Base-by-base conservation (phyloP, 768 basidiomycete genomes). In the Trametopsis cervina region DNA sequence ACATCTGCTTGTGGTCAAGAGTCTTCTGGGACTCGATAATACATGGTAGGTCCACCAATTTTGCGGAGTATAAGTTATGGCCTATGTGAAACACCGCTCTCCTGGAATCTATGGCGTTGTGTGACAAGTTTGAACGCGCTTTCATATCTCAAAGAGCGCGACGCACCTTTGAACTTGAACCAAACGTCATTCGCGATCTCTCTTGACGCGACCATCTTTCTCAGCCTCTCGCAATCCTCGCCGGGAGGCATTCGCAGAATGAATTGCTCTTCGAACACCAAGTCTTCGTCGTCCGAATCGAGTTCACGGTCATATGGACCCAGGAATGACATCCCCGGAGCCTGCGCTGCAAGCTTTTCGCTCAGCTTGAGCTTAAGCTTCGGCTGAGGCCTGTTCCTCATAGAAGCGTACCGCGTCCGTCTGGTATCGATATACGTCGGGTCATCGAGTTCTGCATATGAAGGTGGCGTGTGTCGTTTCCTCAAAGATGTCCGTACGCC, bases 181-280 rank as follows among this genome's bases (percentile, higher is more conserved):
- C 92, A 97, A 11, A 68, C 81, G 56, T 94, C 94, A 57, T 83
- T 82, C 11, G 77, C 61, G 4, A 91, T 71, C 60, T 94, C 90
- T 52, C 91, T 76, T 42, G 81, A 68, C 44, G 80, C 76, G 26
- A 93, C 81, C 77, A 88, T 84, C 70, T 90, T 89, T 64, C 80
- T 78, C 51, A 95, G 59, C 58, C 72, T 81, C 33, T 91, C 85
- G 48, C 80, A 79, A 55, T 91, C 88, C 52, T 87, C 84, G 1
- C 89, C 89, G 7, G 84, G 78, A 0, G 89, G 90, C 74, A 98
- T 80, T 23, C 94, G 68, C 25, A 99, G 69, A 46, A 99, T 83
- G 60, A 98, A 98, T 59, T 97, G 94, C 66, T 99, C 96, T 66
- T 99, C 96, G 56, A 98, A 96, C 13, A 84, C 83, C 49, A 98